These are phyloP conservation scores for Beauveria sp. DNA, from an alignment of 2,329 filamentous ascomycete species.

Conservation along the genomic window DNA sequence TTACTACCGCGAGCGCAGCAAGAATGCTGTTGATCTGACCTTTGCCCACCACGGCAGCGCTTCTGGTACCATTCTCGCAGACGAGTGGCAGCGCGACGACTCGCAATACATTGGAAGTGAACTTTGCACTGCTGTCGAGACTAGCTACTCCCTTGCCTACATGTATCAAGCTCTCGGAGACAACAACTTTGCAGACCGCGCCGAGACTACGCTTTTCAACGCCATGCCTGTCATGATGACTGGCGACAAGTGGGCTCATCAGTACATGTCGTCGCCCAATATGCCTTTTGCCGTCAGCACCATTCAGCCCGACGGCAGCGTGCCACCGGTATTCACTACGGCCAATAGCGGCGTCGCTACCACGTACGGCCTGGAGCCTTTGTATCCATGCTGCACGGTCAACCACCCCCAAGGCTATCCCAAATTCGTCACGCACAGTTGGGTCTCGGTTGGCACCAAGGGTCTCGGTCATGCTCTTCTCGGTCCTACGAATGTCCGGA, in stretches of 20 bases:
- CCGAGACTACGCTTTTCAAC: constrained; percentile 47
- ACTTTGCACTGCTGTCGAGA: constrained; percentile 28
- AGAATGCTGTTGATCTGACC: constrained; percentile 29
- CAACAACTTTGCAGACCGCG: constrained; percentile 39
- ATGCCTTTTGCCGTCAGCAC: constrained; percentile 39
- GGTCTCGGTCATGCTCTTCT: constrained; percentile 44
- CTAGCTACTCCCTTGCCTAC: constrained; percentile 25
- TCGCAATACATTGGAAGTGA: constrained; percentile 30
- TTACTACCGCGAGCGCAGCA: constrained; percentile 27
- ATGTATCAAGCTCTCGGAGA: constrained; percentile 26
- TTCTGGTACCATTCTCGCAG: constrained; percentile 34
- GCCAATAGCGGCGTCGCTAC: constrained; percentile 30
- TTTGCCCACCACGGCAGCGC: constrained; percentile 32
- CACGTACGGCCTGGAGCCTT: constrained; percentile 43
- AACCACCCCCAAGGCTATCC: constrained; percentile 51
- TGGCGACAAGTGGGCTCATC: constrained; percentile 46
- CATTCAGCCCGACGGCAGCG: constrained; percentile 23
- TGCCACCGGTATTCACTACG: constrained; percentile 36
- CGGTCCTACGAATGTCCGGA: constrained; percentile 34
- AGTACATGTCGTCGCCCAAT: constrained; percentile 48
- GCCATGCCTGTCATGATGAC: constrained; percentile 43
- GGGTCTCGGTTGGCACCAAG: constrained; percentile 31
- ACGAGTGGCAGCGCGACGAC: constrained; percentile 31
- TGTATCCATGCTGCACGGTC: constrained; percentile 50
- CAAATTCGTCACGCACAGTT: constrained; percentile 44